A percentile compares a stretch with the other conserved stretches of the same genome.
These are phyloP conservation scores for Calophaca sinica DNA, from an alignment of 306 rosid genomes.

Conservation along the genomic window DNA sequence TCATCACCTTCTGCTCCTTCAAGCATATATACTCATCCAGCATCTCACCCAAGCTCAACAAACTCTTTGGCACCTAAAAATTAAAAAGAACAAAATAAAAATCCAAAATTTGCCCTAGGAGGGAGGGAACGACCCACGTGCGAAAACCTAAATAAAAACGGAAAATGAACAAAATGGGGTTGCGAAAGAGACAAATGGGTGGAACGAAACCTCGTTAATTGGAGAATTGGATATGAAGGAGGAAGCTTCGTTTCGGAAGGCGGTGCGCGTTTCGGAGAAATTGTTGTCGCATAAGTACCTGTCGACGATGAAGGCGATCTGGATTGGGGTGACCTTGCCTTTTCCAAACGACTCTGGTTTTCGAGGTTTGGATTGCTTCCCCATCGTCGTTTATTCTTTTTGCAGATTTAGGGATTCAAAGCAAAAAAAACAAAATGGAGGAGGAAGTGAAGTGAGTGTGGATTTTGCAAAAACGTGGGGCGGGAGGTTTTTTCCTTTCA, in stretches of 20 bases:
- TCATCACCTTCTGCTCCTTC: constrained; percentile 74
- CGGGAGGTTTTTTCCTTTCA: constrained; percentile 39
- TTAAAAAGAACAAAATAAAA: not conserved
- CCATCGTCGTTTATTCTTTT: constrained; percentile 51
- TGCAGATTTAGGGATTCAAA: not conserved
- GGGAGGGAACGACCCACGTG: not conserved
- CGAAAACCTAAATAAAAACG: not conserved
- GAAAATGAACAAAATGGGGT: not conserved
- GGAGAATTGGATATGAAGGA: constrained; percentile 73
- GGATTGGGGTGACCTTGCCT: constrained; percentile 71
- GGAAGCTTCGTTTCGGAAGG: constrained; percentile 74
- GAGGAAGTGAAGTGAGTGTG: not conserved
- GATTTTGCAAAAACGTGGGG: constrained; percentile 56
- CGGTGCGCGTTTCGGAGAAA: constrained; percentile 62
- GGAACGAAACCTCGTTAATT: constrained; percentile 55
- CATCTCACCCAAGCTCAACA: constrained; percentile 68
- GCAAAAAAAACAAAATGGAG: not conserved
- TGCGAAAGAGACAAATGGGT: not conserved
- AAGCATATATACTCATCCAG: constrained; percentile 71
- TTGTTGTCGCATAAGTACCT: constrained; percentile 72
- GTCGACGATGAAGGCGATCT: constrained; percentile 88
- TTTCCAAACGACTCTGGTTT: constrained; percentile 54
- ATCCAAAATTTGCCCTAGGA: not conserved
- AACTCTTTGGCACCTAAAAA: constrained; percentile 67
- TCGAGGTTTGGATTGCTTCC: constrained; percentile 64